Percentiles rank a stretch among this genome's conserved stretches.
Conservation (phyloP, 163 green algal genomes). For the Picocystis sp. region DNA sequence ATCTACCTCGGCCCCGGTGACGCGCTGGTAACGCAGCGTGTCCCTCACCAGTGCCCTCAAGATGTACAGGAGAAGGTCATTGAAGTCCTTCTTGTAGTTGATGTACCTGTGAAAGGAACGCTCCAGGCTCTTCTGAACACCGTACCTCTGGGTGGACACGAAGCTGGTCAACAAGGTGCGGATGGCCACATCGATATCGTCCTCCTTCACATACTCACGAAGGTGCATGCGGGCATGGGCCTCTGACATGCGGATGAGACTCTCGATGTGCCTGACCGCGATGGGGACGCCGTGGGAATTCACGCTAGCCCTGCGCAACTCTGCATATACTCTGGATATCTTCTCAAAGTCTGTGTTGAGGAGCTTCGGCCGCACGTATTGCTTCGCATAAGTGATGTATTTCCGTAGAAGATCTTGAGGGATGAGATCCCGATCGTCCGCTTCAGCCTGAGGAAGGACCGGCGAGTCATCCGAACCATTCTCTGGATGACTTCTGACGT, state of each 20-base stretch:
- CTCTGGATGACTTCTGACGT: constrained; percentile 57
- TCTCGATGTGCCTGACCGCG: constrained; percentile 91
- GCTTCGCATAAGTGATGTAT: constrained; percentile 92
- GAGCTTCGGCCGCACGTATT: constrained; percentile 56
- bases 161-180: constrained; percentile 77
- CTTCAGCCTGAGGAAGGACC: background rate
- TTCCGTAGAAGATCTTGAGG: constrained; percentile 80
- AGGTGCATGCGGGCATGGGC: constrained; percentile 89
- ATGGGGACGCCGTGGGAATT: constrained; percentile 85
- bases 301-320: constrained; percentile 59
- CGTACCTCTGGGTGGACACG: constrained; percentile 87
- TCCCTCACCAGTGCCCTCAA: constrained; percentile 21
- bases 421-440: constrained; percentile 36
- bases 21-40: constrained; percentile 5
- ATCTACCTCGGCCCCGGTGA: constrained; percentile 18
- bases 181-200: constrained; percentile 63
- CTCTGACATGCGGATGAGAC: constrained; percentile 93
- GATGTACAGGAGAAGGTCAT: constrained; percentile 26
- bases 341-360: constrained; percentile 62
- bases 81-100: constrained; percentile 22
- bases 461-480: background rate
- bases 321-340: constrained; percentile 71
- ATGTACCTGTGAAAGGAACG: constrained; percentile 26
- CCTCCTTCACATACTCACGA: constrained; percentile 54
- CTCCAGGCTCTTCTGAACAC: constrained; percentile 62